A percentile compares a stretch with the other conserved stretches of the same genome.
Evolutionary conservation across 805 yeast genomes (phyloP).

Genomic region (Pichia kluyveri): DNA sequence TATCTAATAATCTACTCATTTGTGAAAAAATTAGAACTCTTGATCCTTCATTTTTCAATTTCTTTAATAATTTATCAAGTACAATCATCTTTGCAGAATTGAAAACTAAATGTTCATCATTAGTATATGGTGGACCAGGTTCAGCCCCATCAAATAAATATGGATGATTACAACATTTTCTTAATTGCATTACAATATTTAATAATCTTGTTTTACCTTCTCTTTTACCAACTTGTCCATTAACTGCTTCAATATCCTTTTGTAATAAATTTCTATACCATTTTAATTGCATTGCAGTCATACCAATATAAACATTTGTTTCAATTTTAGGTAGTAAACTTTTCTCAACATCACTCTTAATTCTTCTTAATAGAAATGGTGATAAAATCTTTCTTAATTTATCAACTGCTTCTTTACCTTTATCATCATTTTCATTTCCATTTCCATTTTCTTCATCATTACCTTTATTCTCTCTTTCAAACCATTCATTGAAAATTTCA

Average conservation of each 20-base stretch:
- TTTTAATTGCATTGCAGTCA: slow-evolving; percentile 89
- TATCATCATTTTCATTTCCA: slow-evolving; percentile 33
- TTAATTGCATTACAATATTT: slow-evolving; percentile 91
- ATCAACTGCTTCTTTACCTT: slow-evolving; percentile 80
- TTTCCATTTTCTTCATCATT: slow-evolving; percentile 61
- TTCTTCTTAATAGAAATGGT: slow-evolving; percentile 83
- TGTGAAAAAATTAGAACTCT: slow-evolving; percentile 88
- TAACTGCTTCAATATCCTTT: slow-evolving; percentile 92
- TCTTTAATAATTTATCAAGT: slow-evolving; percentile 70
- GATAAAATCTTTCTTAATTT: slow-evolving; percentile 81
- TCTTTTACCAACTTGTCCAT: slow-evolving; percentile 89
- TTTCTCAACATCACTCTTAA: slow-evolving; percentile 88
- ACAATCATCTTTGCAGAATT: slow-evolving; percentile 90
- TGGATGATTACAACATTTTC: slow-evolving; percentile 97
- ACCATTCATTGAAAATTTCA: slow-evolving; percentile 87
- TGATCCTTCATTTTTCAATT: slow-evolving; percentile 68
- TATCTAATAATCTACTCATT: slow-evolving; percentile 85
- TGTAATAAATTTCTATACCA: slow-evolving; percentile 89
- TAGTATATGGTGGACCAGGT: slow-evolving; percentile 96
- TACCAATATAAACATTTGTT: slow-evolving; percentile 80
- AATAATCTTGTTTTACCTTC: slow-evolving; percentile 87
- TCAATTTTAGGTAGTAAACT: slow-evolving; percentile 87
- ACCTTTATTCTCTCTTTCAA: slow-evolving; percentile 55
- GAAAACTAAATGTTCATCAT: slow-evolving; percentile 86
- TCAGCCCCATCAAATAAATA: slow-evolving; percentile 98